A percentile compares a stretch with the other conserved stretches of the same genome.
Evolutionary conservation across 2,329 filamentous ascomycete genomes (phyloP).

Genomic region (Aspergillus aculeatinus): DNA sequence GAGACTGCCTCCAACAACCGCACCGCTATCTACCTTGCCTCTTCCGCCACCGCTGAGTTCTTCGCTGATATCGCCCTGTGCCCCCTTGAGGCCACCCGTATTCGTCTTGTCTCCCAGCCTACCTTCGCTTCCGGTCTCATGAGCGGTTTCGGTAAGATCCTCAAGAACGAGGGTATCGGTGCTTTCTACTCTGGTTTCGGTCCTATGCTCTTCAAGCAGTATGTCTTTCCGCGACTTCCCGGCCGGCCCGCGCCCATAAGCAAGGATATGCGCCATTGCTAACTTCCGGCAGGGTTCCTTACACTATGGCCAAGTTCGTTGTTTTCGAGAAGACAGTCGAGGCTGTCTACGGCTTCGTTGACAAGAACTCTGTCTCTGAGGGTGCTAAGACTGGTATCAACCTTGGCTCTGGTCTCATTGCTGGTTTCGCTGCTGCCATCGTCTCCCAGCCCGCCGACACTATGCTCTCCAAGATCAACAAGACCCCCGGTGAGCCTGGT

Average conservation of each 20-base stretch:
- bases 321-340: conserved; percentile 88
- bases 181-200: conserved; percentile 92
- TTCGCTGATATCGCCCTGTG: conserved; percentile 69
- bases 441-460: conserved; percentile 90
- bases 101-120: conserved; percentile 86
- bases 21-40: conserved; percentile 75
- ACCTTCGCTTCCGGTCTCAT: conserved; percentile 79
- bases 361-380: conserved; percentile 69
- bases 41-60: conserved; percentile 62
- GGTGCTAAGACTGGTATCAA: conserved; percentile 76
- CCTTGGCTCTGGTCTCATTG: conserved; percentile 80
- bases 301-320: conserved; percentile 95
- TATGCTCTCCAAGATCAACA: conserved; percentile 96
- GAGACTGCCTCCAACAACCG: conserved; percentile 76
- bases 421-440: conserved; percentile 81
- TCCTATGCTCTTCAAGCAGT: conserved; percentile 82
- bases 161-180: conserved; percentile 76
- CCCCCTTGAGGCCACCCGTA: conserved; percentile 90
- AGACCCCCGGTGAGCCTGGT: conserved; percentile 83
- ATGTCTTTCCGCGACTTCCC: conserved; percentile 34
- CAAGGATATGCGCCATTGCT: conserved; percentile 1
- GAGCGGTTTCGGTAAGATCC: conserved; percentile 78
- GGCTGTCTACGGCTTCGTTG: conserved; percentile 64
- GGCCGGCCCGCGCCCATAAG: too few relatives aligned
- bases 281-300: conserved; percentile 65